Base-by-base conservation (phyloP, 208 protist genomes). In the Leishmania mexicana region DNA sequence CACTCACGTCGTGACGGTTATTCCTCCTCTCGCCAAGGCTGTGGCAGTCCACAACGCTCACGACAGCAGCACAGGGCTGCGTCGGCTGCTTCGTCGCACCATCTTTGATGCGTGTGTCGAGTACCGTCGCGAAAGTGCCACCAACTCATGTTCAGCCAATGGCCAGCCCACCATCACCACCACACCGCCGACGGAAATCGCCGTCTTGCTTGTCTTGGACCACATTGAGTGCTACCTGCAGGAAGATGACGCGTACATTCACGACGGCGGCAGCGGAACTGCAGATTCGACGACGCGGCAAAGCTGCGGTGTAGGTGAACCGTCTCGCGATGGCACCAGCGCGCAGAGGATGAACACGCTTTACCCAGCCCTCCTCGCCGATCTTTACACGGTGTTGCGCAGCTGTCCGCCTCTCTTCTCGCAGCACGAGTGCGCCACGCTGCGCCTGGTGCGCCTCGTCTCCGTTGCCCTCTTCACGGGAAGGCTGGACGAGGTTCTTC, bases 221-320 rank as follows among this genome's bases (percentile, higher is more conserved):
- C 94, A 94, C 85, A 54, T 92, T 1, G 89, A 95, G 81, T 84
- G 90, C 73, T 95, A 94, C 47, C 64, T 93, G 24, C 58, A 24
- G 5, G 3, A 79, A 13, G 80, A 82, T 35, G 79, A 83, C 7
- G 57, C 38, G 38, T 51, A 24, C 28, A 19, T 76, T 15, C 45
- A n/a, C 31, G 68, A 21, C 28, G 19, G 72, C 70, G n/a, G 40
- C 67, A 28, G 40, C 67, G 13, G 13, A 1, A 71, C 57, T 31
- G 45, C 13, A 3, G 54, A 54, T n/a, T 15, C 67, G 54, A 51
- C 15, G 67, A 73, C 13, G 40, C 24, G 64, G 47, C 49, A 71
- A 62, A 53, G n/a, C 8, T 62, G 68, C 51, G 60, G 78, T 51
- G 68, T 15, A 71, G 60, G 65, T 81, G 65, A 35, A 53, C 11